A percentile compares a stretch with the other conserved stretches of the same genome.
Conservation (phyloP, 306 rosid genomes). For the Prosopis cineraria region DNA sequence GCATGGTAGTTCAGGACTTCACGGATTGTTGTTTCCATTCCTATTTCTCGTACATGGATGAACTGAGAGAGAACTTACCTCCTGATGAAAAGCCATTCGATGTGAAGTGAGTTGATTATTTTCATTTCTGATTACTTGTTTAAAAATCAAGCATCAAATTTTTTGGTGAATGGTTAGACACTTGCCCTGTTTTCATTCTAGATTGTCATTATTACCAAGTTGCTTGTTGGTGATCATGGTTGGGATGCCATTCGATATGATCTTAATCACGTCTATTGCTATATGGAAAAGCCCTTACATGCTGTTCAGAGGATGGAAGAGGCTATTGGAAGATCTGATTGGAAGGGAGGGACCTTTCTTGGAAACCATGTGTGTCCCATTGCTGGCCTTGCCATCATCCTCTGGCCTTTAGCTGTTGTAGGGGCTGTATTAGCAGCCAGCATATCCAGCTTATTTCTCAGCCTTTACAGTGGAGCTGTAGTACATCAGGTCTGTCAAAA, state of each 20-base stretch:
- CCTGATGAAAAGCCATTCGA: conserved; percentile 66
- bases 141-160: neutral
- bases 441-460: conserved; percentile 60
- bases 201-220: conserved; percentile 62
- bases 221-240: conserved; percentile 63
- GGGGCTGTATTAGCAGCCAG: conserved; percentile 55
- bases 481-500: conserved; percentile 67
- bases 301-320: conserved; percentile 84
- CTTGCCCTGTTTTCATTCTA: conserved; percentile 25
- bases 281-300: conserved; percentile 83
- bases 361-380: conserved; percentile 82
- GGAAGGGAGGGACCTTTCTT: conserved; percentile 89
- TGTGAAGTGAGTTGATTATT: conserved; percentile 49
- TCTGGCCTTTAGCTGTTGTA: conserved; percentile 87
- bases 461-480: conserved; percentile 67
- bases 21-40: conserved; percentile 83
- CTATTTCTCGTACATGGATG: conserved; percentile 87
- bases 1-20: conserved; percentile 65
- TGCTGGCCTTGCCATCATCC: conserved; percentile 77
- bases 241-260: conserved; percentile 58
- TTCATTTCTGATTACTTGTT: neutral
- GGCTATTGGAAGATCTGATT: conserved; percentile 77
- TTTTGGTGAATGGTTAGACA: neutral
- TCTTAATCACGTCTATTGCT: conserved; percentile 59
- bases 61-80: conserved; percentile 58